Conservation (phyloP, 345 rosid species). For the Streptanthus diversifolius region DNA sequence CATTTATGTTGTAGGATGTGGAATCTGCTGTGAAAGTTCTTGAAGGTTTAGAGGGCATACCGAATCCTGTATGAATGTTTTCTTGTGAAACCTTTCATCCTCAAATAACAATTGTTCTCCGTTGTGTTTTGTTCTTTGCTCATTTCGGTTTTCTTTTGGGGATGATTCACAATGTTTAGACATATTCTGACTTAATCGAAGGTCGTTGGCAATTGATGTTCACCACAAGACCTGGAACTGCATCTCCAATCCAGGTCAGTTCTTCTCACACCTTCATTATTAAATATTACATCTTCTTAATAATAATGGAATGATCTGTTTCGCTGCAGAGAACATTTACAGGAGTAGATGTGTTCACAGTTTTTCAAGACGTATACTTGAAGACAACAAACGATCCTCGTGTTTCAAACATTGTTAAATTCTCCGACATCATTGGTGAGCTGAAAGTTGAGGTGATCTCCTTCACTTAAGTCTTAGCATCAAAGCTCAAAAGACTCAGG, state of each 20-base stretch:
- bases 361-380: conserved; percentile 86
- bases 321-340: conserved; percentile 85
- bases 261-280: neutral
- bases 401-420: conserved; percentile 77
- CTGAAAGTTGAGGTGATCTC: conserved; percentile 78
- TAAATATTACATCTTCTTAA: neutral
- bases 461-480: neutral
- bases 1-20: conserved; percentile 52
- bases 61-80: conserved; percentile 57
- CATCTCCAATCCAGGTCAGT: conserved; percentile 91
- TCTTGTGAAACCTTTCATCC: neutral
- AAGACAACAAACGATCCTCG: conserved; percentile 71
- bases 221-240: conserved; percentile 94
- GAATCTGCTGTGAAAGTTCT: conserved; percentile 67
- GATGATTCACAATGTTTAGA: conserved; percentile 38
- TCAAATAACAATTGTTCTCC: neutral
- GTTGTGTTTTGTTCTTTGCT: neutral
- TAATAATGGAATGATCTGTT: conserved; percentile 6
- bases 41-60: conserved; percentile 64
- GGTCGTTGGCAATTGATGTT: conserved; percentile 94
- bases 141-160: neutral
- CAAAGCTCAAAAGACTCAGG: neutral
- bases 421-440: conserved; percentile 85
- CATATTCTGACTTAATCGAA: conserved; percentile 69
- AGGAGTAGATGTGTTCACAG: conserved; percentile 77